Evolutionary conservation across 169 alveolate genomes (phyloP), one percentile per base, ranked within the genome.

Genomic region (Theileria parva): DNA sequence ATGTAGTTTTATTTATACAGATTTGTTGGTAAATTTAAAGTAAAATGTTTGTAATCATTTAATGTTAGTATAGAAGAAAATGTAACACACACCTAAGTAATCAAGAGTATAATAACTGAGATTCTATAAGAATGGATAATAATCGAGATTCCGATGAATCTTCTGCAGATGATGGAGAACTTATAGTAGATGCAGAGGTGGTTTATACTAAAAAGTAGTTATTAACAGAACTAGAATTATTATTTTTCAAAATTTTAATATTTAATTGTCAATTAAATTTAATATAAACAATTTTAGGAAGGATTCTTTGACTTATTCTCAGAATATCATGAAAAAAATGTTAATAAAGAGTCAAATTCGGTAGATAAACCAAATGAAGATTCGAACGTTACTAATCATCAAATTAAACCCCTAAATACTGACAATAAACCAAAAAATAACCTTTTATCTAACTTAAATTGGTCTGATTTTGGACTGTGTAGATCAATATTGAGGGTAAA

Each of bases 401-500:
- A 57, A 23, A 73, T 19, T 13, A 44, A 63, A 11, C 11, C 17
- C 81, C 57, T 25, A 32, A 37, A 67, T 67, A 3, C 51, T 11
- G 34, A 25, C 61, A 3, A 25, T 28, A 66, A 25, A 19, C 21
- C 55, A 30, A 15, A 32, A 32, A 80, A 74, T 17, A 77, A 55
- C 11, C 85, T 81, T 0, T 55, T 64, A 9, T 65, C 88, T 2
- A 55, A 63, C 19, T 13, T 63, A 15, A 81, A 68, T 28, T 81
- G 88, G 88, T 81, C 85, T 2, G 88, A 81, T 63, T 81, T 67
- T 21, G 73, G 78, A 9, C 27, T 81, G 2, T 78, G 83, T 51
- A 50, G 79, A 13, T 61, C 88, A 8, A 48, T 81, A 11, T 15
- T 81, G 19, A 74, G 69, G 85, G 88, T 81, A 61, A 13, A 21